Evolutionary conservation across 2,329 filamentous ascomycete species (phyloP), one percentile per base, ranked within the genome.

Genomic region (Raffaelea deltoideospora): DNA sequence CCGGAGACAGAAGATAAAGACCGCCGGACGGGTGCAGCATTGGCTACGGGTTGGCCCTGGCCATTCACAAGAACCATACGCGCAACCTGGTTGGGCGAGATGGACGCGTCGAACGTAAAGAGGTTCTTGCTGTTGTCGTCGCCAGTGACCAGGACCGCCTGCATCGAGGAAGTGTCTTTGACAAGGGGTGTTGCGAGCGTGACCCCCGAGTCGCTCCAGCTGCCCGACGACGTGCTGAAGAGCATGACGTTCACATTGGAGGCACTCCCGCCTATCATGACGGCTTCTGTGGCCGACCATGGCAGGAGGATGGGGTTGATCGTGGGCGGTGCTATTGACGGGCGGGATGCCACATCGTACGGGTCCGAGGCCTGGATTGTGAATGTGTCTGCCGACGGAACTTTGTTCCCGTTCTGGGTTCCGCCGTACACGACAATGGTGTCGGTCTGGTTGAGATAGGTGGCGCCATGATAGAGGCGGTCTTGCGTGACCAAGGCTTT

Each of bases 341-440:
- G 61, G 49, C 65, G 75, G 1, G 79, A 27, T 10, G 61, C 50
- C 4, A 87, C 69, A 4, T 48, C 53, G 52, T 80, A 82, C 0
- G 85, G 82, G 23, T 68, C 59, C 5, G 65, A 65, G 1, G 79
- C 76, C 3, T 66, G 61, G 40, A 95, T 75, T 15, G 79, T 66
- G 49, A 87, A 93, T 0, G 84, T 88, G 46, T 84, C 69, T 2
- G 77, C 72, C 1, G 82, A 86, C 1, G 70, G 60, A 7, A 60
- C 56, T 9, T 59, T 55, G 24, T 59, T 60, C 20, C 72, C 72
- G 46, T 76, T 70, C 47, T 77, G 73, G 14, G 68, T 74, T 32
- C 88, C 88, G 23, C 78, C 82, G 52, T 87, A 95, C 20, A 94
- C 67, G 19, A 95, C 58, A 37, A 96, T 81, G 4, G 73, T 69